These are phyloP conservation scores for Yamadazyma paraphyllophila DNA, from an alignment of 805 yeast genomes.

Conservation along the genomic window DNA sequence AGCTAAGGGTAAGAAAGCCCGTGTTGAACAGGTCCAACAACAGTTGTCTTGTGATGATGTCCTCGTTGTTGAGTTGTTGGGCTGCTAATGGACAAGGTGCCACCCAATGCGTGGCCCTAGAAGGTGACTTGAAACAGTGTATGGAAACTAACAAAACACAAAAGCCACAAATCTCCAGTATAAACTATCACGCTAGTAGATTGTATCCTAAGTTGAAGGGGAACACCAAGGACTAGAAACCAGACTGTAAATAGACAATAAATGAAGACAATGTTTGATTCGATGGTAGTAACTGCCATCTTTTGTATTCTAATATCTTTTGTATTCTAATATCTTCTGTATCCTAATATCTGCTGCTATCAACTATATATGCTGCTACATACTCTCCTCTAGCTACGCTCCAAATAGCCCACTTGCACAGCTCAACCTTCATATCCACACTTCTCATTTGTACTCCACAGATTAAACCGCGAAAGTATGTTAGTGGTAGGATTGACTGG, in stretches of 20 bases:
- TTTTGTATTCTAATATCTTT: too few species aligned
- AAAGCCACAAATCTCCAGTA: constrained; percentile 42
- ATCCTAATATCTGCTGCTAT: too few species aligned
- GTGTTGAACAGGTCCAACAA: constrained; percentile 56
- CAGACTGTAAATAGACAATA: constrained; percentile 3
- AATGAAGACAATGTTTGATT: background rate
- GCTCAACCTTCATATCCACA: too few species aligned
- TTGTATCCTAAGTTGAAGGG: constrained; percentile 55
- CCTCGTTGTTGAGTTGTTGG: constrained; percentile 90
- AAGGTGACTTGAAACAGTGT: constrained; percentile 69
- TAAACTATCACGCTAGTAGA: constrained; percentile 57
- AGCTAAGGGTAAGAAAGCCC: constrained; percentile 67
- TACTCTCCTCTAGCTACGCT: too few species aligned
- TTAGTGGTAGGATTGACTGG: constrained; percentile 94
- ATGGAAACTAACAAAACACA: constrained; percentile 50
- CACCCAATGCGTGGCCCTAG: constrained; percentile 60
- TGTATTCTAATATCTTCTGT: too few species aligned
- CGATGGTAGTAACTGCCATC: too few species aligned
- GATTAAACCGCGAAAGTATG: constrained; percentile 45
- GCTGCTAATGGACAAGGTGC: constrained; percentile 90
- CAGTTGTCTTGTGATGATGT: constrained; percentile 78
- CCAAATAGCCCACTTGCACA: too few species aligned
- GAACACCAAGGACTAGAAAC: constrained; percentile 32
- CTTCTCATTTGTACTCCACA: too few species aligned
- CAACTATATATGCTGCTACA: too few species aligned